A percentile compares a stretch with the other conserved stretches of the same genome.
phyloP scores from a whole-genome alignment of 345 rosid species.

The Aquilaria malaccensis region DNA sequence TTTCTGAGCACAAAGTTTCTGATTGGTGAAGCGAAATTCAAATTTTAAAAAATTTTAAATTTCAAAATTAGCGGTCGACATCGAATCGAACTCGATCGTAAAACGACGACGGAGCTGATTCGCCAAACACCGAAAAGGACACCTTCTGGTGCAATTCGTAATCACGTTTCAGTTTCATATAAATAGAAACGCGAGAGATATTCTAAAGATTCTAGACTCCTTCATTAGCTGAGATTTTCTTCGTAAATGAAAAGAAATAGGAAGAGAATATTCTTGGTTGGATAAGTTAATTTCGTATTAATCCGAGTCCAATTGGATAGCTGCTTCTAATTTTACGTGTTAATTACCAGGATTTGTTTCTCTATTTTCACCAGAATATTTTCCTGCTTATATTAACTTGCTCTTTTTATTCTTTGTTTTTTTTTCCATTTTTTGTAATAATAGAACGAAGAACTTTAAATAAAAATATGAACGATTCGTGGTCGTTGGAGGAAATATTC shows the following conservation, averaged over 20 bases:
- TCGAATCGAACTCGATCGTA: conserved; percentile 1
- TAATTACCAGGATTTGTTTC: background rate
- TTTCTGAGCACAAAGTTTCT: conserved; percentile 15
- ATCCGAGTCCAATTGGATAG: conserved; percentile 1
- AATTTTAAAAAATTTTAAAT: background rate
- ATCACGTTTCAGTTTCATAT: too few relatives aligned
- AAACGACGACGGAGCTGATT: conserved; percentile 7
- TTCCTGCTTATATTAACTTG: too few relatives aligned
- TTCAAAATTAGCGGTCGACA: background rate
- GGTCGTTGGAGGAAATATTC: conserved; percentile 48
- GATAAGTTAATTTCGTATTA: conserved; percentile 8
- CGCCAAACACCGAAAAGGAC: conserved; percentile 1
- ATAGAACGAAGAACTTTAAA: background rate
- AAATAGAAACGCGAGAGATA: too few relatives aligned
- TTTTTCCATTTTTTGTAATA: conserved; percentile 12
- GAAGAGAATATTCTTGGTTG: background rate
- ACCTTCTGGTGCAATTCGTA: background rate
- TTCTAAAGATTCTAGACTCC: background rate
- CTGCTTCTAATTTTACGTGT: background rate
- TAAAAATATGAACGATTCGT: conserved; percentile 32
- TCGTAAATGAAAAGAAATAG: background rate
- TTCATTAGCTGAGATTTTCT: conserved; percentile 1
- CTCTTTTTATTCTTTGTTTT: background rate
- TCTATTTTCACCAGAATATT: background rate
- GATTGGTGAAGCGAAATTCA: background rate